Evolutionary conservation across 2,329 filamentous ascomycete species (phyloP).

Genomic region (Trichoderma semiorbis): DNA sequence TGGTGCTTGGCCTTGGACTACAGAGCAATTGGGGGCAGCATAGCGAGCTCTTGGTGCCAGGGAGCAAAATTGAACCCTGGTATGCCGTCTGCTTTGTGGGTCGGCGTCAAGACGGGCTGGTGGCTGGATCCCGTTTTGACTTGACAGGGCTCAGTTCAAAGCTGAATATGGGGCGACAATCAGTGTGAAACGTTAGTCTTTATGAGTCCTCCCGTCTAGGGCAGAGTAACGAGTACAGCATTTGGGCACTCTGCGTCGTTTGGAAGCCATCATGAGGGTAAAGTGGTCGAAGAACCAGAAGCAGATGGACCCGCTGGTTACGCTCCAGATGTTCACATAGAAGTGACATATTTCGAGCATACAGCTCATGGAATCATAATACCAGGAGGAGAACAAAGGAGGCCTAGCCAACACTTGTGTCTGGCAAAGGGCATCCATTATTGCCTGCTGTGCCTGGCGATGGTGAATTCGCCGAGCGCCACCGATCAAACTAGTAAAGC

Average conservation of each 20-base stretch:
- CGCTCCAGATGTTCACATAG: not conserved
- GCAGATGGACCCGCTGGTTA: not conserved
- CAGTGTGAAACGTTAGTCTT: not conserved
- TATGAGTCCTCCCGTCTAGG: not conserved
- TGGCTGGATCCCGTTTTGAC: not conserved
- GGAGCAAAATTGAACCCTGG: too few species aligned
- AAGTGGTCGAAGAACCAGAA: not conserved
- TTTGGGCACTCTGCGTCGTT: not conserved
- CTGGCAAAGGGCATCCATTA: not conserved
- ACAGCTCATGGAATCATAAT: not conserved
- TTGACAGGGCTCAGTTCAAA: not conserved
- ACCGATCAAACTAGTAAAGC: not conserved
- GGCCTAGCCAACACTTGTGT: not conserved
- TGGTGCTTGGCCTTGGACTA: too few species aligned
- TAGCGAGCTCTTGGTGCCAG: too few species aligned
- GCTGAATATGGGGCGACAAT: not conserved
- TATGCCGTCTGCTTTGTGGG: too few species aligned
- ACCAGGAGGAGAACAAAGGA: not conserved
- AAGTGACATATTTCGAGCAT: not conserved
- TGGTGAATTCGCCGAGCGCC: not conserved
- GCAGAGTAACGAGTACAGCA: not conserved
- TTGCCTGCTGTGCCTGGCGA: not conserved
- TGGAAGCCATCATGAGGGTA: not conserved
- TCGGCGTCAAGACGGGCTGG: too few species aligned
- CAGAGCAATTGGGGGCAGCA: too few species aligned